phyloP scores from a whole-genome alignment of 2,329 filamentous ascomycete genomes.

The Emydomyces testavorans region DNA sequence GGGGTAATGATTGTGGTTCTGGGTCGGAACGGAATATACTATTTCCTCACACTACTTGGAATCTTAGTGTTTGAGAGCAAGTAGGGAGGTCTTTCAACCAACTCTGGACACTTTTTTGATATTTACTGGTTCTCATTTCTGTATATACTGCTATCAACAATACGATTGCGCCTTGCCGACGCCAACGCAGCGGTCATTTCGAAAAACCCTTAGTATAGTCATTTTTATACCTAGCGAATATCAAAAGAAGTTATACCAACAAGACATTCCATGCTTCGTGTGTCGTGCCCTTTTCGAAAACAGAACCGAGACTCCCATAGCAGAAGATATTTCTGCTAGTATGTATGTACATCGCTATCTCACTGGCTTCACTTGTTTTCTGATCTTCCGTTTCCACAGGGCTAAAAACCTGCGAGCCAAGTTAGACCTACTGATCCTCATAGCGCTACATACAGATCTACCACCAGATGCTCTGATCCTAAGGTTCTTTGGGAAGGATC shows the following conservation, averaged over 20 bases:
- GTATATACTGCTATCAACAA: not conserved
- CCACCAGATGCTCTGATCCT: not conserved
- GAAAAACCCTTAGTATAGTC: too few relatives aligned
- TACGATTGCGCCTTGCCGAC: too few relatives aligned
- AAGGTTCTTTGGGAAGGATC: not conserved
- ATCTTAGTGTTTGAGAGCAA: not conserved
- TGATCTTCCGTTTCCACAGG: not conserved
- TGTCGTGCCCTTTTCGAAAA: too few relatives aligned
- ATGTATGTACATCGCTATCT: not conserved
- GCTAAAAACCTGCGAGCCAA: not conserved
- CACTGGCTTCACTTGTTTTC: not conserved
- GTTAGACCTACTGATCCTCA: not conserved
- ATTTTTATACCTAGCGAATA: too few relatives aligned
- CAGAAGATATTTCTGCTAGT: too few relatives aligned
- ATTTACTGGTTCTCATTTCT: not conserved
- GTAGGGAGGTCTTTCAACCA: not conserved
- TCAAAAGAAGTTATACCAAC: too few relatives aligned
- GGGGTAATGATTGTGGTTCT: not conserved
- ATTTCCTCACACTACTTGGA: slow-evolving; percentile 3
- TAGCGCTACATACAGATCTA: not conserved
- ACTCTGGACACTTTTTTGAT: not conserved
- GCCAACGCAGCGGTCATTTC: too few relatives aligned
- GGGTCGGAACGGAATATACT: slow-evolving; percentile 5
- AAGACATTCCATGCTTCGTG: too few relatives aligned
- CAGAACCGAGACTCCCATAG: too few relatives aligned